Conservation (phyloP, 2,329 filamentous ascomycete species). For the Hysterium pulicare region DNA sequence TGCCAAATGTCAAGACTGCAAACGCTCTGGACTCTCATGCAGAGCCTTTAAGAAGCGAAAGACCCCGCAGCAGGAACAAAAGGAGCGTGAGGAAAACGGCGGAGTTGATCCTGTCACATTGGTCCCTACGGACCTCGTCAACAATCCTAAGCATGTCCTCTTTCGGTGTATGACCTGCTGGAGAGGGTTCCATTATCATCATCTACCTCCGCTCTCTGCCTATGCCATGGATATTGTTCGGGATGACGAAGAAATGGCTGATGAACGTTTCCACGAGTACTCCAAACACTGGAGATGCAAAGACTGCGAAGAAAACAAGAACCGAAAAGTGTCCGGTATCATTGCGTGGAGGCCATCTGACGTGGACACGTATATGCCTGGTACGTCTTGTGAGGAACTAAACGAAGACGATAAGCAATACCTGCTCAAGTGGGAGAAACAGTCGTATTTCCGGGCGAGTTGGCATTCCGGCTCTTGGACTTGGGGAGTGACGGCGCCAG, state of each 20-base stretch:
- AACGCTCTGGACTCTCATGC: constrained; percentile 64
- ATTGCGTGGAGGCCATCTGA: constrained; percentile 82
- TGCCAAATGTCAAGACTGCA: constrained; percentile 69
- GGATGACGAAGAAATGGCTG: constrained; percentile 50
- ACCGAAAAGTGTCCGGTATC: constrained; percentile 67
- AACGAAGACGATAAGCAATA: constrained; percentile 83
- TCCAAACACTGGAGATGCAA: constrained; percentile 73
- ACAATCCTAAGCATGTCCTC: constrained; percentile 72
- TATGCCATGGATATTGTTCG: constrained; percentile 43
- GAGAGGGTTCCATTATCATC: constrained; percentile 78
- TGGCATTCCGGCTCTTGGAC: constrained; percentile 94
- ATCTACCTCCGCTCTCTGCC: constrained; percentile 60
- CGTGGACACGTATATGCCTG: constrained; percentile 53
- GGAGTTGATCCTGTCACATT: constrained; percentile 72
- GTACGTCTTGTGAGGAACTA: constrained; percentile 54
- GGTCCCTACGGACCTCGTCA: constrained; percentile 62
- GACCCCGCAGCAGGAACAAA: constrained; percentile 77
- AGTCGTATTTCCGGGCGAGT: constrained; percentile 75
- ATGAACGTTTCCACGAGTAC: constrained; percentile 69
- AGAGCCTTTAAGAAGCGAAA: constrained; percentile 69
- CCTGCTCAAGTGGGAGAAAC: constrained; percentile 78
- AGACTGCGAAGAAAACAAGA: constrained; percentile 63
- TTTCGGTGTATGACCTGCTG: constrained; percentile 80
- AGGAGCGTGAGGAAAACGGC: constrained; percentile 71
- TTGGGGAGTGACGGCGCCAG: constrained; percentile 61